Percentiles rank a stretch among this genome's conserved stretches.
Conservation (phyloP, 2,329 filamentous ascomycete genomes). For the Ophiostoma montium region DNA sequence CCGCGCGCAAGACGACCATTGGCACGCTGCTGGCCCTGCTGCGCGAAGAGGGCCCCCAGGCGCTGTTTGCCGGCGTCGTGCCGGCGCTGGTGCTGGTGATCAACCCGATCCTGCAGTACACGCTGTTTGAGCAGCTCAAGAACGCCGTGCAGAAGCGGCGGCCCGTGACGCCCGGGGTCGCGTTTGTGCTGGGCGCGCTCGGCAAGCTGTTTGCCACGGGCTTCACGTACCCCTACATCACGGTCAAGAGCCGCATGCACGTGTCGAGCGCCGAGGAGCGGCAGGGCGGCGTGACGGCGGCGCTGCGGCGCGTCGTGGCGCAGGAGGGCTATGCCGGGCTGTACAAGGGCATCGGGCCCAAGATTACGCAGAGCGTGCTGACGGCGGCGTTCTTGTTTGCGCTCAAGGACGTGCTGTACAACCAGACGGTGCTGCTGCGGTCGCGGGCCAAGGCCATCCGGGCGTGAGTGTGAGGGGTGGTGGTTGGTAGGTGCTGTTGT, state of each 20-base stretch:
- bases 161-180: constrained; percentile 63
- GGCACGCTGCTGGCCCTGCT: constrained; percentile 70
- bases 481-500: not conserved
- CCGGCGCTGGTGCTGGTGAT: constrained; percentile 89
- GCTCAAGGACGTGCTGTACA: constrained; percentile 94
- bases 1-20: constrained; percentile 49
- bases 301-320: constrained; percentile 62
- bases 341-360: constrained; percentile 95
- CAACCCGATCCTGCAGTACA: constrained; percentile 98
- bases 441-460: constrained; percentile 25
- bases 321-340: constrained; percentile 88
- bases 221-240: constrained; percentile 97
- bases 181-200: constrained; percentile 80
- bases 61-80: constrained; percentile 83
- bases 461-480: constrained; percentile 18
- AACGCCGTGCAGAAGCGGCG: constrained; percentile 57
- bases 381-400: constrained; percentile 94
- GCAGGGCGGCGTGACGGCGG: constrained; percentile 50
- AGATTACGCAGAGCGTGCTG: constrained; percentile 91
- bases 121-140: constrained; percentile 96
- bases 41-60: constrained; percentile 66
- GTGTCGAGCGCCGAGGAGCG: constrained; percentile 57
- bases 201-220: constrained; percentile 89
- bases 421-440: constrained; percentile 58
- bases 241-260: constrained; percentile 95